Conservation (phyloP, 2,329 filamentous ascomycete genomes). For the Paraphaeosphaeria minitans region DNA sequence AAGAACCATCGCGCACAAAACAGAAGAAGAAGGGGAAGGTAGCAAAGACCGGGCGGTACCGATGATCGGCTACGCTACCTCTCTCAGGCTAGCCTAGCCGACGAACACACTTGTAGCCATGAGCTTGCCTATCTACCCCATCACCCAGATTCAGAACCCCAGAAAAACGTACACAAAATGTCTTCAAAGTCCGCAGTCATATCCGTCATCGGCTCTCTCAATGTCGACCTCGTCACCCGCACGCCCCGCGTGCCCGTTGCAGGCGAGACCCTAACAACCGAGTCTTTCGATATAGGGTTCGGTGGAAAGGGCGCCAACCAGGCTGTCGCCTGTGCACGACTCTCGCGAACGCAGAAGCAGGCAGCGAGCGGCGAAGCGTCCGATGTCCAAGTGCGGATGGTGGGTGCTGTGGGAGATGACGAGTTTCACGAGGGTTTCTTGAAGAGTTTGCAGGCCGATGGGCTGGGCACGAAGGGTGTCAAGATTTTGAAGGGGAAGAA, state of each 20-base stretch:
- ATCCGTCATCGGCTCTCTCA: constrained; percentile 88
- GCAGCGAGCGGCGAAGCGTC: constrained; percentile 25
- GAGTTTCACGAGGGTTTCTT: constrained; percentile 49
- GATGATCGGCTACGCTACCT: background rate
- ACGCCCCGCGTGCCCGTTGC: constrained; percentile 81
- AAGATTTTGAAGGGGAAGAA: constrained; percentile 49
- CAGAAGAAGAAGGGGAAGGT: no score
- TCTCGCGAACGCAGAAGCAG: constrained; percentile 63
- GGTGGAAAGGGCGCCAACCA: constrained; percentile 98
- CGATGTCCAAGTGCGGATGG: constrained; percentile 54
- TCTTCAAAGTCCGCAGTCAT: constrained; percentile 58
- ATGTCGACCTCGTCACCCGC: constrained; percentile 89
- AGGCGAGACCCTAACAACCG: constrained; percentile 86
- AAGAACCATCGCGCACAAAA: no score
- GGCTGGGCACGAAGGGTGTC: constrained; percentile 50
- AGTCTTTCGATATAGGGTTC: constrained; percentile 76
- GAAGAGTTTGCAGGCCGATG: constrained; percentile 50
- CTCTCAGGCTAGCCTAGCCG: background rate
- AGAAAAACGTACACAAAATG: constrained; percentile 18
- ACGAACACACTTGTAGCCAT: background rate
- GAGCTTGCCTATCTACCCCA: background rate
- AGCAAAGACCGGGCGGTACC: background rate
- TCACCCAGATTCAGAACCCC: background rate
- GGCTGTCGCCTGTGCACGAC: constrained; percentile 83
- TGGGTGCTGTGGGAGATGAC: constrained; percentile 57